Base-by-base conservation (phyloP, 108 stramenopile genomes). In the Cyclotella kingstonii region DNA sequence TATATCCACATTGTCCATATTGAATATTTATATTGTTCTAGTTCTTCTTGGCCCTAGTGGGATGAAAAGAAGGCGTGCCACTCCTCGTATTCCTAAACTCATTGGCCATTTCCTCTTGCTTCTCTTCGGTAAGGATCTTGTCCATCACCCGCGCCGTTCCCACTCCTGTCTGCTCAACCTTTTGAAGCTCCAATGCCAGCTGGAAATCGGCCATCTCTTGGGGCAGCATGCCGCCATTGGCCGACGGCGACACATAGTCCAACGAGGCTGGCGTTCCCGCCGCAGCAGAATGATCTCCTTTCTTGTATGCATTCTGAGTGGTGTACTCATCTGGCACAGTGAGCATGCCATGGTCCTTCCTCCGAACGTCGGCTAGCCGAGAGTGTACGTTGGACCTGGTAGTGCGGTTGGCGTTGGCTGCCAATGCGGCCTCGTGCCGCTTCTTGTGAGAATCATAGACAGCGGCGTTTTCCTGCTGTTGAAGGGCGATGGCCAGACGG, bases 391-490 rank as follows among this genome's bases (percentile, higher is more conserved):
- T 82, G 19, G 87, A 89, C 12, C 92, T 81, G 12, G 78, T 71
- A 15, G 92, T 93, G 50, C 92, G 92, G 67, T 85, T 82, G 31
- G 67, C 43, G 39, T 84, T 73, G 21, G 92, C 85, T 22, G 77
- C 57, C 8, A 80, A 56, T 55, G 77, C 56, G 51, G 80, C 72
- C 12, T 90, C 84, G 73, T 87, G 89, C 38, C 82, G 81, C 66
- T 89, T 90, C 77, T 90, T 84, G 77, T 85, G 85, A 7, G 66
- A 76, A 26, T 79, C 82, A 61, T 87, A 89, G 21, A 75, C 92
- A 43, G 87, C 89, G 41, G 87, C 89, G 45, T 93, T 93, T 66
- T 93, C 92, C 59, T 93, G 85, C 56, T 93, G 89, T 76, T 93
- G 92, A 34, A 93, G 73, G 17, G 89, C 89, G 63, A 93, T 82